These are phyloP conservation scores for Calocybe indica DNA, from an alignment of 768 basidiomycete genomes.

Conservation along the genomic window DNA sequence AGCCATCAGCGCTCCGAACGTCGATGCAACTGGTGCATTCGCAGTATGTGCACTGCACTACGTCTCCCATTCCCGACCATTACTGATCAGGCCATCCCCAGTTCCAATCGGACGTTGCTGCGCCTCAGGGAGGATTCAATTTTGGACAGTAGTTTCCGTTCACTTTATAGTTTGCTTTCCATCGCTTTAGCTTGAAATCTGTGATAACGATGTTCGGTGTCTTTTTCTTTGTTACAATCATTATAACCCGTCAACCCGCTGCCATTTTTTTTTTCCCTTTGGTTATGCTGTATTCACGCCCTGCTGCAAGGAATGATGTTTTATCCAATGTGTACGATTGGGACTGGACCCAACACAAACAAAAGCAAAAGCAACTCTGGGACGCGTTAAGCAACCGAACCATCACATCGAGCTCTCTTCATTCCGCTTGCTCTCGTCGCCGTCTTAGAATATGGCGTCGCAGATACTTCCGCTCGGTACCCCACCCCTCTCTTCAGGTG, in stretches of 20 bases:
- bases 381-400: too few relatives aligned
- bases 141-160: constrained; percentile 61
- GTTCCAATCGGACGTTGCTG: constrained; percentile 83
- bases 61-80: constrained; percentile 5
- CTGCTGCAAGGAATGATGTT: constrained; percentile 4
- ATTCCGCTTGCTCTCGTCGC: neutral
- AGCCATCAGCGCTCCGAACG: constrained; percentile 68
- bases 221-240: neutral
- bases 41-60: constrained; percentile 42
- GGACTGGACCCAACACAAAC: neutral
- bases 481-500: constrained; percentile 3
- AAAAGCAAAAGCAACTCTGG: neutral
- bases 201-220: too few relatives aligned
- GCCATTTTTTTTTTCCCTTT: constrained; percentile 1
- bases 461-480: constrained; percentile 90
- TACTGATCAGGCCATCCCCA: constrained; percentile 19
- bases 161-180: constrained; percentile 7
- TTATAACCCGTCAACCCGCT: neutral
- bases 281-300: constrained; percentile 10
- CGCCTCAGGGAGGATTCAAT: constrained; percentile 94
- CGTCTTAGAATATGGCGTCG: constrained; percentile 60
- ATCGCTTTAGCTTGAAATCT: neutral
- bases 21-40: constrained; percentile 70
- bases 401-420: too few relatives aligned
- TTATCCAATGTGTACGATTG: neutral